Percentiles rank a stretch among this genome's conserved stretches.
These are phyloP conservation scores for Cercospora canescens DNA, from an alignment of 2,329 filamentous ascomycete species.

Conservation along the genomic window DNA sequence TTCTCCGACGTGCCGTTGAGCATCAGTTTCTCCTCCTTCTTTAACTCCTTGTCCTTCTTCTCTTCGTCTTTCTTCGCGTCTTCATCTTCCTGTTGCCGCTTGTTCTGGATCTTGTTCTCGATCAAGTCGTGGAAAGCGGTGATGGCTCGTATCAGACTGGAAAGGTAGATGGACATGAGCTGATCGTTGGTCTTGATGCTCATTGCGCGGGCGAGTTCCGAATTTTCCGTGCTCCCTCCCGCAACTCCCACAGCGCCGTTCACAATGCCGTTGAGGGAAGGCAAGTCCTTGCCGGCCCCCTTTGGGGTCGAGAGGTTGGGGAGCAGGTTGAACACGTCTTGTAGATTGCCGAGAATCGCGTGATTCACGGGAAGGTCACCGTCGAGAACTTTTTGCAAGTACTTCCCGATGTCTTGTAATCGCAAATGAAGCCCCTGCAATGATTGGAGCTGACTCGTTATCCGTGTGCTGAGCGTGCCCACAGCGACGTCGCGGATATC, in stretches of 20 bases:
- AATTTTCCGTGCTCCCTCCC: slow-evolving; percentile 60
- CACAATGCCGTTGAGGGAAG: slow-evolving; percentile 49
- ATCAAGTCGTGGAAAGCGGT: slow-evolving; percentile 99
- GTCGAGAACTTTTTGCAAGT: slow-evolving; percentile 93
- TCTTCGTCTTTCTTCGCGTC: slow-evolving; percentile 73
- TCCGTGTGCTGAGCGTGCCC: slow-evolving; percentile 91
- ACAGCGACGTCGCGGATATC: slow-evolving; percentile 98
- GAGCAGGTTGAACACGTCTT: slow-evolving; percentile 98
- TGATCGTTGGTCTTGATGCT: slow-evolving; percentile 99
- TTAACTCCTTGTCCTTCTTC: slow-evolving; percentile 51
- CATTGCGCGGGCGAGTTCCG: slow-evolving; percentile 93
- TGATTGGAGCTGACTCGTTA: slow-evolving; percentile 96
- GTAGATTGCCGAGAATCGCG: slow-evolving; percentile 94
- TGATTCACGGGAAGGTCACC: slow-evolving; percentile 94
- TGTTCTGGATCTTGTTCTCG: slow-evolving; percentile 99
- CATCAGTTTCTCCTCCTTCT: slow-evolving; percentile 67
- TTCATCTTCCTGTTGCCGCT: slow-evolving; percentile 94
- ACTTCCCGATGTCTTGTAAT: slow-evolving; percentile 90
- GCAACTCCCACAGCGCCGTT: slow-evolving; percentile 59
- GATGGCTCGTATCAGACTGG: slow-evolving; percentile 93
- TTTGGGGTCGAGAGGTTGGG: slow-evolving; percentile 89
- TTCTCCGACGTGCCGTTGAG: slow-evolving; percentile 56
- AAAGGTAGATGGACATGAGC: slow-evolving; percentile 96
- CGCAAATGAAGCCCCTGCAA: slow-evolving; percentile 93
- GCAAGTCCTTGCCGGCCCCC: slow-evolving; percentile 63